Percentiles rank a stretch among this genome's conserved stretches.
These are phyloP conservation scores for Neurospora sp. DNA, from an alignment of 495 filamentous ascomycete species.

Conservation along the genomic window DNA sequence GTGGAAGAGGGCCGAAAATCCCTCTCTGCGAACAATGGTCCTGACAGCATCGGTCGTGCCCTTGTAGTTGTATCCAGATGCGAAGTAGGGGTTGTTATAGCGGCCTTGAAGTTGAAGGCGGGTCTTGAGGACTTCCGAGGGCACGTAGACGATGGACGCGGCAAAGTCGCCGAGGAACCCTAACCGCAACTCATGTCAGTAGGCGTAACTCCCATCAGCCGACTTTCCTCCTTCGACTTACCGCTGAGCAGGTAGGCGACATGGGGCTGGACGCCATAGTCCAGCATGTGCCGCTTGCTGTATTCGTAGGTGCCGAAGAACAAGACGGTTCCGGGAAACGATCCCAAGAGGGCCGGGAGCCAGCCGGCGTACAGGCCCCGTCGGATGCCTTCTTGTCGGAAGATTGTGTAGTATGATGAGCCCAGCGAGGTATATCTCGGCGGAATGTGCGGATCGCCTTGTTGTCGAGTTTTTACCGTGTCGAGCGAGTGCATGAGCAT, in stretches of 20 bases:
- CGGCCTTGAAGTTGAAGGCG: conserved; percentile 89
- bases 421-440: conserved; percentile 85
- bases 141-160: conserved; percentile 86
- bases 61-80: conserved; percentile 89
- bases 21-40: conserved; percentile 76
- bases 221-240: conserved; percentile 20
- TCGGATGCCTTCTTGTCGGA: conserved; percentile 78
- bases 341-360: conserved; percentile 78
- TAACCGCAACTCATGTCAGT: conserved; percentile 24
- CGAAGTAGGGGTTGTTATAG: conserved; percentile 87
- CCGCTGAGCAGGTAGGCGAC: conserved; percentile 79
- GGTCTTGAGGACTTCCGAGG: conserved; percentile 93
- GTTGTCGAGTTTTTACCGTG: conserved; percentile 97
- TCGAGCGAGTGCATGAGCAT: conserved; percentile 99
- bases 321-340: conserved; percentile 85
- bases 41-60: conserved; percentile 66
- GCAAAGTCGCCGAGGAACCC: conserved; percentile 88
- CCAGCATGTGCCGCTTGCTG: conserved; percentile 83
- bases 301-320: conserved; percentile 97
- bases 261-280: conserved; percentile 63
- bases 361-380: conserved; percentile 91
- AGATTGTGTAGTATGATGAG: conserved; percentile 83
- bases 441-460: conserved; percentile 86
- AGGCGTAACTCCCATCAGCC: not conserved
- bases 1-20: conserved; percentile 75